Base-by-base conservation (phyloP, 2,329 filamentous ascomycete species). In the Penicillium sp. region DNA sequence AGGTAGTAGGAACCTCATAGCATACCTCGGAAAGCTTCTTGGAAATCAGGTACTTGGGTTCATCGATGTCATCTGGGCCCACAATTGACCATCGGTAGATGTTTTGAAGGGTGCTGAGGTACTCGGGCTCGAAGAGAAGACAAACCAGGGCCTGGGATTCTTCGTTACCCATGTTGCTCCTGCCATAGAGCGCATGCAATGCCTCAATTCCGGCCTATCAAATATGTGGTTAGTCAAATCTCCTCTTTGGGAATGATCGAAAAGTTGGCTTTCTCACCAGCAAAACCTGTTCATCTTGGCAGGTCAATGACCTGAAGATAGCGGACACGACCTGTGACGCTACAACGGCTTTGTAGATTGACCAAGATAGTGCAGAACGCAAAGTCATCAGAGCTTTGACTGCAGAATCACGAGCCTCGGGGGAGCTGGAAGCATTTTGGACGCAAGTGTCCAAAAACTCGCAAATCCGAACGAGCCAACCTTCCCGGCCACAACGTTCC, bases 21-120 rank as follows among this genome's bases (percentile, higher is more conserved):
- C 8, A 12, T 81, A 92, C 89, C 83, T 99, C 94, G 1, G 92
- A 92, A 45, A 97, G 85, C 74, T 96, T 97, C 77, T 97, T 97
- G 40, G 90, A 86, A 63, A 97, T 86, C 53, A 90, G 86, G 71
- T 99, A 97, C 70, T 92, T 95, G 67, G 92, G 88, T 67, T 96
- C 91, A 62, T 97, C 90, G 55, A 96, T 85, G 64, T 96, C 88
- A 56, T 90, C 84, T 3, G 90, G 84, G 60, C 92, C 88, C 42
- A 93, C 87, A 11, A 85, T 75, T 4, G 90, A 90, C 89, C 90
- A 94, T 58, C 88, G 85, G 66, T 90, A 92, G 12, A 96, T 81
- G 56, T 86, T 84, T 58, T 83, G 84, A 63, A 92, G 85, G 7
- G 95, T 81, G 35, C 82, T 80, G 41, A 96, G 83, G 58, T 87